Conservation (phyloP, 2,329 filamentous ascomycete genomes). For the Tolypocladium ovalisporum region DNA sequence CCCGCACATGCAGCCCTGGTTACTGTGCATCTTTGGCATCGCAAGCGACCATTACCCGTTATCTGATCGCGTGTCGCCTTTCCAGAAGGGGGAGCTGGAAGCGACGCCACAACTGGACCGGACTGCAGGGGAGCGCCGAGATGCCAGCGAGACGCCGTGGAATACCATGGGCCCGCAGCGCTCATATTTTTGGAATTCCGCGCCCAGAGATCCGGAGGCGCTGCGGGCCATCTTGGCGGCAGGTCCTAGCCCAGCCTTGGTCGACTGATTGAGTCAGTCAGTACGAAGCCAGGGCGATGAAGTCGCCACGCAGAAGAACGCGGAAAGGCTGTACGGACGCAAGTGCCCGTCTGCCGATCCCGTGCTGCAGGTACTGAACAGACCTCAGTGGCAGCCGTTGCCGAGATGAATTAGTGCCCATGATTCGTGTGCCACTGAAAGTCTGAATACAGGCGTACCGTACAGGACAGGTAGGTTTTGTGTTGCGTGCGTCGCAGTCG, state of each 20-base stretch:
- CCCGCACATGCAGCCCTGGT: too few species aligned
- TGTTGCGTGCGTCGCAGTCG: not conserved
- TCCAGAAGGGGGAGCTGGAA: not conserved
- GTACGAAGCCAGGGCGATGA: not conserved
- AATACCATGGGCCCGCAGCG: not conserved
- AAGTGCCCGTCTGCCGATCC: too few species aligned
- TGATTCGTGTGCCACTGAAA: not conserved
- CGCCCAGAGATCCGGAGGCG: not conserved
- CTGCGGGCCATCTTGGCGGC: not conserved
- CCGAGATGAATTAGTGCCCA: not conserved
- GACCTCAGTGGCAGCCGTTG: not conserved
- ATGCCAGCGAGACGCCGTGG: not conserved
- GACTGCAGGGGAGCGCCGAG: too few species aligned
- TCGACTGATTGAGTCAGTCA: not conserved
- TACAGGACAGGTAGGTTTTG: too few species aligned
- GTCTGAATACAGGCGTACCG: not conserved
- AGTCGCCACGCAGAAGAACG: too few species aligned
- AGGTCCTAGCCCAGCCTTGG: not conserved
- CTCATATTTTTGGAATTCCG: not conserved
- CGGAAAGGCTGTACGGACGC: too few species aligned
- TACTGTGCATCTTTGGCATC: not conserved
- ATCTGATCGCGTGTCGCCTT: not conserved
- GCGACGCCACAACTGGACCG: not conserved
- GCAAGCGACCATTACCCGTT: not conserved
- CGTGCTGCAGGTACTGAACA: too few species aligned